phyloP scores from a whole-genome alignment of 1,284 basidiomycete genomes.

The Malassezia cuniculi region DNA sequence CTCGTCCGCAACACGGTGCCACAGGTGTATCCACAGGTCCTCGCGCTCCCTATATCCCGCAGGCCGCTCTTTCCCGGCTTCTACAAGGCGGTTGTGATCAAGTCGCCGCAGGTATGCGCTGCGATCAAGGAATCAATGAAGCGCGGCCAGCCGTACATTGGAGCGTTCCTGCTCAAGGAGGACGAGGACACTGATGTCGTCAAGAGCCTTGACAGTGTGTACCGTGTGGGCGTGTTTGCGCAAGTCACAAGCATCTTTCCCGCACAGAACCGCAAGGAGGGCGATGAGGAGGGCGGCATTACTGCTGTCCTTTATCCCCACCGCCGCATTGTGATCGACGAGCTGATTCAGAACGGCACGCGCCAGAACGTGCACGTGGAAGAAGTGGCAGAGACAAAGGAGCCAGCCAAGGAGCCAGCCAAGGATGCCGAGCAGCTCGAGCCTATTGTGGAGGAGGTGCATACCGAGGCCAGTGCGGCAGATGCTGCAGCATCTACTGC shows the following conservation, averaged over 20 bases:
- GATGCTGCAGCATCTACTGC: no score
- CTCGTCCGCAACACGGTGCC: slow-evolving; percentile 32
- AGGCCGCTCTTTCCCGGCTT: slow-evolving; percentile 93
- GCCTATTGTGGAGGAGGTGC: no score
- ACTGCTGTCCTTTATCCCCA: slow-evolving; percentile 94
- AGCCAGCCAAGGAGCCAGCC: neutral
- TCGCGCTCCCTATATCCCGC: slow-evolving; percentile 88
- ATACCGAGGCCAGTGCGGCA: neutral
- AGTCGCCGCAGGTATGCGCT: slow-evolving; percentile 66
- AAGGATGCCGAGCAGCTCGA: no score
- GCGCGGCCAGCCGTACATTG: slow-evolving; percentile 91
- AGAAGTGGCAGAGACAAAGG: neutral
- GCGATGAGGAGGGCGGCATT: slow-evolving; percentile 62
- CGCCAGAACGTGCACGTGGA: neutral
- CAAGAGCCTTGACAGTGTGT: slow-evolving; percentile 72
- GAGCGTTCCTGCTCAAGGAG: slow-evolving; percentile 91
- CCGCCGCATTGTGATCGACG: slow-evolving; percentile 76
- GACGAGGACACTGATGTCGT: slow-evolving; percentile 86
- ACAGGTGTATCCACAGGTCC: slow-evolving; percentile 70
- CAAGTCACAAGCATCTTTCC: slow-evolving; percentile 90
- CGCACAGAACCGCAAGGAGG: slow-evolving; percentile 21
- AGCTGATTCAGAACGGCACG: slow-evolving; percentile 48
- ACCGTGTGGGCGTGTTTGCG: slow-evolving; percentile 88
- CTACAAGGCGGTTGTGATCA: slow-evolving; percentile 52
- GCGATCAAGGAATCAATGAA: slow-evolving; percentile 94